Evolutionary conservation across 805 yeast genomes (phyloP), one percentile per base, ranked within the genome.

Genomic region (Huiozyma sinensis): DNA sequence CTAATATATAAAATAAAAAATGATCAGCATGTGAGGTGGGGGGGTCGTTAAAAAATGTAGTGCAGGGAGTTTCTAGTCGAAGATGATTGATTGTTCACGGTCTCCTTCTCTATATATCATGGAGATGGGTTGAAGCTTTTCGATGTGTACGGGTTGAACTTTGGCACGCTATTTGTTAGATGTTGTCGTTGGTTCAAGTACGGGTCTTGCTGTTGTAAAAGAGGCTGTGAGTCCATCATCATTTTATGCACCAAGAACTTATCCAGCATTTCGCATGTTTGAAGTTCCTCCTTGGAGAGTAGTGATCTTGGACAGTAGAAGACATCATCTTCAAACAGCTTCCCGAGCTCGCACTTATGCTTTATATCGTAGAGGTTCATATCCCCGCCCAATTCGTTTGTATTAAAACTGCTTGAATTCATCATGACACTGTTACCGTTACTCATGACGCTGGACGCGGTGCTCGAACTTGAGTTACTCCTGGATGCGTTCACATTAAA

Each of bases 141-240:
- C 1, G 84, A 78, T 3, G 83, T 78, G 56, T 79, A 79, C 5
- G 86, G 85, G 57, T 80, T 79, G 64, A 79, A 80, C 58, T 72
- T 52, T 13, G 50, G 42, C 31, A 31, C n/a, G 28, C 17, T 35
- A 30, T 9, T 33, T 37, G 38, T n/a, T 33, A 40, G 48, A 29
- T 43, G 43, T 36, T 41, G 43, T 11, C 38, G 32, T 28, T 46
- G 50, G 7, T 39, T 41, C 6, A 31, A 8, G n/a, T 31, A 31
- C 33, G 9, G 9, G 11, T 31, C n/a, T 5, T 31, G 33, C 5
- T 31, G 11, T 17, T 17, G 24, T 17, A 17, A 17, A 17, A 17
- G 24, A 17, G 24, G 24, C 4, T 17, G 24, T 17, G 24, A 17
- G 4, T 17, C 24, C 12, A 27, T 32, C 6, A 35, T 42, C 27